Conservation (phyloP, 176 grass and related monocot species). For the Bolboschoenus planiculmis region DNA sequence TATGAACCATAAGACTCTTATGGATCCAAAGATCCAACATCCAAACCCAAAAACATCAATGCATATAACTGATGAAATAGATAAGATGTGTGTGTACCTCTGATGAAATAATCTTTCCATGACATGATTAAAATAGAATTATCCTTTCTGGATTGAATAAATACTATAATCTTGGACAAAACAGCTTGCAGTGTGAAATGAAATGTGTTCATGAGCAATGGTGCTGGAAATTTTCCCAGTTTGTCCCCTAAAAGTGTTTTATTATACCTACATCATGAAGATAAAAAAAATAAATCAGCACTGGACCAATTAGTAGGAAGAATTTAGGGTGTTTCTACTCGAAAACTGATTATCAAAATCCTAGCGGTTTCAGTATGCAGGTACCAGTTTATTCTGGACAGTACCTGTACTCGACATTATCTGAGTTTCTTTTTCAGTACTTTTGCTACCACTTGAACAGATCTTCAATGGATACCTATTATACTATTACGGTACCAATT, state of each 20-base stretch:
- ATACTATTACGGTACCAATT: neutral
- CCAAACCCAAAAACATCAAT: neutral
- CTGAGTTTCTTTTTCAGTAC: neutral
- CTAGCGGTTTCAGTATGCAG: neutral
- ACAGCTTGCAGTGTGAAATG: conserved; percentile 94
- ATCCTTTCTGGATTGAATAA: conserved; percentile 52
- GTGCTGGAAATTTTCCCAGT: conserved; percentile 96
- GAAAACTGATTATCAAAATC: neutral
- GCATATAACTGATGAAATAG: neutral
- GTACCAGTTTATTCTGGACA: neutral
- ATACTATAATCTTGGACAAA: conserved; percentile 75
- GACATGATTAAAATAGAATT: conserved; percentile 53
- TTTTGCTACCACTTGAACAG: neutral
- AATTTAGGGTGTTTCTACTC: neutral
- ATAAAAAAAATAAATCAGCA: neutral
- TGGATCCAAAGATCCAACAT: neutral
- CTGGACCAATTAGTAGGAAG: neutral
- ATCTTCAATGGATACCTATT: neutral
- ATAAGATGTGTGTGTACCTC: conserved; percentile 38
- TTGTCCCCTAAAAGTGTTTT: conserved; percentile 97
- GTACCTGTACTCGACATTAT: neutral
- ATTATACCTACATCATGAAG: conserved; percentile 58
- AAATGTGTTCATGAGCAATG: conserved; percentile 97
- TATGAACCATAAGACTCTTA: neutral
- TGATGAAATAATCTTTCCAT: conserved; percentile 95